Evolutionary conservation across 192 early-diverging fungal species (phyloP).

Genomic region (Coemansia sp.): DNA sequence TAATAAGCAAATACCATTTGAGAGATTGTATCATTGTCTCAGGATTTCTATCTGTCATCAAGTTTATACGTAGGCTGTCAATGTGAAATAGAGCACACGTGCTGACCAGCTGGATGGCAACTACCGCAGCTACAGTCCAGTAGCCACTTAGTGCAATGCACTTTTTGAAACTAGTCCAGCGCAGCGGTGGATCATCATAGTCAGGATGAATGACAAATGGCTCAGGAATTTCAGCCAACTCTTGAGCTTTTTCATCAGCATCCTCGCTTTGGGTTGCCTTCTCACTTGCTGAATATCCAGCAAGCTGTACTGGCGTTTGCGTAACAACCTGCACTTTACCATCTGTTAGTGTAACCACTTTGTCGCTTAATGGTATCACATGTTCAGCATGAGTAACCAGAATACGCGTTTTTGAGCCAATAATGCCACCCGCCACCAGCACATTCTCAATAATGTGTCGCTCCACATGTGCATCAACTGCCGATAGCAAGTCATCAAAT

Average conservation of each 20-base stretch:
- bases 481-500: constrained; percentile 69
- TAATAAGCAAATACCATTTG: constrained; percentile 19
- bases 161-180: constrained; percentile 7
- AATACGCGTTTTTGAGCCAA: constrained; percentile 46
- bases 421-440: constrained; percentile 32
- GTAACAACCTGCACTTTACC: constrained; percentile 2
- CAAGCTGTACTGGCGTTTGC: constrained; percentile 4
- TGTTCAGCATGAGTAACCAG: constrained; percentile 47
- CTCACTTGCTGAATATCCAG: neutral
- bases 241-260: neutral
- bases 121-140: constrained; percentile 6
- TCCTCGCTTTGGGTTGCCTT: neutral
- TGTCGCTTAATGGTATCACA: constrained; percentile 22
- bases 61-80: constrained; percentile 16
- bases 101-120: constrained; percentile 10
- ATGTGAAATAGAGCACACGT: constrained; percentile 12
- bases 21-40: constrained; percentile 25
- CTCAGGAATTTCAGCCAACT: neutral
- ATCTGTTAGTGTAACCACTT: constrained; percentile 15
- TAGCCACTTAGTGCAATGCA: constrained; percentile 17
- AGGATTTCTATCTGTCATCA: constrained; percentile 31
- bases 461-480: constrained; percentile 64
- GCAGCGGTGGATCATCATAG: neutral
- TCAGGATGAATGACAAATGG: constrained; percentile 7
- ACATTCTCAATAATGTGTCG: constrained; percentile 57